Base-by-base conservation (phyloP, 1,139 yeast genomes). In the Hemisphaericaspora xylofermentans region DNA sequence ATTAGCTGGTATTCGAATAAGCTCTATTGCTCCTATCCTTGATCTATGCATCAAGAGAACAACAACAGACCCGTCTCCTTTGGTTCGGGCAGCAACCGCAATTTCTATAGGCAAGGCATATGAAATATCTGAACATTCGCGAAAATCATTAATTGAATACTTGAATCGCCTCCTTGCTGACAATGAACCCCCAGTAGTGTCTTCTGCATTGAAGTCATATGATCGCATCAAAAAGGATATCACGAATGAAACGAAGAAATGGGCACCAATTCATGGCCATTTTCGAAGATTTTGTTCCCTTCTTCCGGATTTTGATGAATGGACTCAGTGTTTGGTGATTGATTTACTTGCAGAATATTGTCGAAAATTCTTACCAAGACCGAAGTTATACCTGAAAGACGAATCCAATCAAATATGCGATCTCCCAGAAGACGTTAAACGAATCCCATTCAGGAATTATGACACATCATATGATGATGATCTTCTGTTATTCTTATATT, bases 11-110 rank as follows among this genome's bases (percentile, higher is more conserved):
- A 84, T 94, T 41, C 74, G 81, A 34, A 87, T 93, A 21, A 76
- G 86, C 1, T 85, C 93, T 3, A 83, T 94, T 39, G 75, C 84
- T 17, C 95, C 96, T 0, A 88, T 94, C 39, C 74, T 91, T 14
- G 58, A 84, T 7, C 71, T 89, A 38, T 85, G 94, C 33, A 72
- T 93, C 49, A 83, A 82, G 50, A 78, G 87, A 53, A 74, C 87
- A 4, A 63, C 78, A 3, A 63, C 75, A 7, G 99, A 94, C 57
- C 76, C 84, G 3, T 81, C 95, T 3, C 82, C 95, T 0, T 58
- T 75, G 21, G 98, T 93, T 3, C 74, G 98, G 50, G 69, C 83
- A 34, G 84, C 95, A 1, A 80, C 95, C 1, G 93, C 94, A 1
- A 72, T 83, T 39, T 87, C 96, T 0, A 74, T 91, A 26, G 75